Percentiles rank a stretch among this genome's conserved stretches.
These are phyloP conservation scores for Murraya paniculata DNA, from an alignment of 345 rosid species.

Conservation along the genomic window DNA sequence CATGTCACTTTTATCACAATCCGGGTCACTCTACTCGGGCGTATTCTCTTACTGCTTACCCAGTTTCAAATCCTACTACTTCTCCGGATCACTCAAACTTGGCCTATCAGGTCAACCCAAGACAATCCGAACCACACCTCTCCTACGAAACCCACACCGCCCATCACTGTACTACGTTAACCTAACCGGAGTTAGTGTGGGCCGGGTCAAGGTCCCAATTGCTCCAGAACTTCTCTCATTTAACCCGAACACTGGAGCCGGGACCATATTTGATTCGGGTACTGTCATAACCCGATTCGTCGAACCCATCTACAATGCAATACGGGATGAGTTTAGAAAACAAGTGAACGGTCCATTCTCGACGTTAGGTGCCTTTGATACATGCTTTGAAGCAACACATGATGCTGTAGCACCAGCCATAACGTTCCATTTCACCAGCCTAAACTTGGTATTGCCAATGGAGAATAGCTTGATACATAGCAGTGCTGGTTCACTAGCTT, in stretches of 20 bases:
- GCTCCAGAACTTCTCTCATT: slow-evolving; percentile 40
- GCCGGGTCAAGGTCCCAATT: slow-evolving; percentile 46
- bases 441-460: slow-evolving; percentile 61
- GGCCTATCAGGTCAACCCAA: slow-evolving; percentile 74
- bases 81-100: slow-evolving; percentile 79
- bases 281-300: slow-evolving; percentile 81
- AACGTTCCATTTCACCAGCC: slow-evolving; percentile 54
- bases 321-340: slow-evolving; percentile 72
- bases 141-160: slow-evolving; percentile 64
- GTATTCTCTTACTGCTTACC: slow-evolving; percentile 86
- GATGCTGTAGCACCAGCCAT: slow-evolving; percentile 48
- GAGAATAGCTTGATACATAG: slow-evolving; percentile 87
- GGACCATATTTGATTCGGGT: slow-evolving; percentile 85
- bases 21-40: slow-evolving; percentile 61
- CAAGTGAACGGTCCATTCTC: slow-evolving; percentile 71
- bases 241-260: slow-evolving; percentile 66
- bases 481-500: slow-evolving; percentile 67
- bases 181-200: slow-evolving; percentile 77
- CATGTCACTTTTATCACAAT: slow-evolving; percentile 60
- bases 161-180: slow-evolving; percentile 86
- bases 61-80: slow-evolving; percentile 74
- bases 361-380: slow-evolving; percentile 75
- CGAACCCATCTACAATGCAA: slow-evolving; percentile 53
- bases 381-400: slow-evolving; percentile 57
- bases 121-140: slow-evolving; percentile 58